A percentile compares a stretch with the other conserved stretches of the same genome.
Conservation (phyloP, 2,329 filamentous ascomycete genomes). For the Neoascochyta sp. region DNA sequence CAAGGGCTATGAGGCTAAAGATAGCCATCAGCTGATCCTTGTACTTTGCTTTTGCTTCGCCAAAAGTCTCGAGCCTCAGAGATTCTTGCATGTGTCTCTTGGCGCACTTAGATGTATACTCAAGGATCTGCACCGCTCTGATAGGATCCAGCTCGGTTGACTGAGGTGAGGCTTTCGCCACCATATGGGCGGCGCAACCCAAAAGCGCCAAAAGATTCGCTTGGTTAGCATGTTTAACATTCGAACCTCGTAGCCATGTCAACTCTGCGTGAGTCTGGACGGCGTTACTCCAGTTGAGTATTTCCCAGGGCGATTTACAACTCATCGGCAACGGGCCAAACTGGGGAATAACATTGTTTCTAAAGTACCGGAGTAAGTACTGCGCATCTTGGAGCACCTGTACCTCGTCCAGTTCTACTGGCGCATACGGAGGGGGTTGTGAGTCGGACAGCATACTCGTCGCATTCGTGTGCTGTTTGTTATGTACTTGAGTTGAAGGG, state of each 20-base stretch:
- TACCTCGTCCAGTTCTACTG: conserved; percentile 5
- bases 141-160: conserved; percentile 1
- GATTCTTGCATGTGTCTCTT: conserved; percentile 15
- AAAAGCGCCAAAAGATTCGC: conserved; percentile 12
- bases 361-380: conserved; percentile 13
- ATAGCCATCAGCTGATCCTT: conserved; percentile 18
- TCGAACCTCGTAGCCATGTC: conserved; percentile 7
- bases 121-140: conserved; percentile 6
- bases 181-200: conserved; percentile 10
- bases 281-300: conserved; percentile 11
- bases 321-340: conserved; percentile 10
- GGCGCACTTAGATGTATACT: conserved; percentile 6
- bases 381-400: conserved; percentile 9
- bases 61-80: conserved; percentile 9
- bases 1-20: conserved; percentile 12
- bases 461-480: background rate
- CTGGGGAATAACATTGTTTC: conserved; percentile 10
- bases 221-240: conserved; percentile 12
- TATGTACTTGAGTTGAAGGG: background rate
- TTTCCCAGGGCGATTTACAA: conserved; percentile 15
- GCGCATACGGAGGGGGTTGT: conserved; percentile 5
- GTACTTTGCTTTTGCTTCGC: conserved; percentile 13
- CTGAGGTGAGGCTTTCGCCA: conserved; percentile 1
- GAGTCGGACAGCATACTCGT: conserved; percentile 1
- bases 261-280: conserved; percentile 12